Conservation (phyloP, 768 basidiomycete genomes). For the Pleurotus tuoliensis region DNA sequence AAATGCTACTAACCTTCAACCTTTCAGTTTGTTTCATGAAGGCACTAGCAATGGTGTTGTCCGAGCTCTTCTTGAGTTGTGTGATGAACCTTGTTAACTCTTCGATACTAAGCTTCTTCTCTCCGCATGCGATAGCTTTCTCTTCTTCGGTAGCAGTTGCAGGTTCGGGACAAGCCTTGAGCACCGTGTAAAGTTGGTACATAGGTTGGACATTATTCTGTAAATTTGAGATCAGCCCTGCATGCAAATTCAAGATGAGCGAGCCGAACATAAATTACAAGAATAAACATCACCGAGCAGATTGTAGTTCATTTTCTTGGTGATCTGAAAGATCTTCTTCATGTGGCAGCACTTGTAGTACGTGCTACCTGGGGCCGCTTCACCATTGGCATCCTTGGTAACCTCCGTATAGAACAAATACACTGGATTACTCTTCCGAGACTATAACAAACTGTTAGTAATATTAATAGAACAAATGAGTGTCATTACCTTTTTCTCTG, state of each 20-base stretch:
- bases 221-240: not conserved
- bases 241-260: not conserved
- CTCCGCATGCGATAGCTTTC: not conserved
- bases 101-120: not conserved
- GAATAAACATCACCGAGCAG: too few species aligned
- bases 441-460: too few species aligned
- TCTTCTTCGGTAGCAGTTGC: not conserved
- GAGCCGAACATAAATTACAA: too few species aligned
- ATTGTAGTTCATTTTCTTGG: constrained; percentile 13
- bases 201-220: not conserved
- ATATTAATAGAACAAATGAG: too few species aligned
- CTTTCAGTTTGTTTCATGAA: not conserved
- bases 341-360: constrained; percentile 20
- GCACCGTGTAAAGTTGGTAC: not conserved
- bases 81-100: not conserved
- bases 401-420: too few species aligned
- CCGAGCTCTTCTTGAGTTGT: not conserved
- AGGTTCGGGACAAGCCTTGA: not conserved
- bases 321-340: constrained; percentile 14
- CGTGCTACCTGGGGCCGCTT: not conserved
- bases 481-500: too few species aligned
- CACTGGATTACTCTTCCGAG: too few species aligned
- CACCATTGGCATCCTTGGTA: too few species aligned
- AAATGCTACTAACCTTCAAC: not conserved
- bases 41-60: not conserved